Evolutionary conservation across 78 protist species (phyloP).

Genomic region (Dictyostelium purpureum): DNA sequence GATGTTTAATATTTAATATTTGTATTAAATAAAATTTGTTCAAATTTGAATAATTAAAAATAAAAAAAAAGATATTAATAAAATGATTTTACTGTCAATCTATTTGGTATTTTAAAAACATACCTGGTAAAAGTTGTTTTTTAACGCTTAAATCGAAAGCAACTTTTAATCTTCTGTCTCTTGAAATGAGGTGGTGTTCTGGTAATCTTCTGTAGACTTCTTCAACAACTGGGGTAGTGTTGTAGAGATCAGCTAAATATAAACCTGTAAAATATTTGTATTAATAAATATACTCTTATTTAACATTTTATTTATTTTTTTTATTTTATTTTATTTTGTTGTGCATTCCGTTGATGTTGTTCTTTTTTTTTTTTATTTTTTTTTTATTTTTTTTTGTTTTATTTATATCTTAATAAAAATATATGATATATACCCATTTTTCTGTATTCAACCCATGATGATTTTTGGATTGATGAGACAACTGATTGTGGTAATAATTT

Average conservation of each 20-base stretch:
- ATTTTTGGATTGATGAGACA: constrained; percentile 41
- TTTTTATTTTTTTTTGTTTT: not conserved
- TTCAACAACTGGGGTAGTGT: constrained; percentile 37
- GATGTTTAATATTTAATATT: not conserved
- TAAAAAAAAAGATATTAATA: not conserved
- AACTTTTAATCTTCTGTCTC: constrained; percentile 70
- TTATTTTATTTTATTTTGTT: not conserved
- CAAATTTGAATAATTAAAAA: not conserved
- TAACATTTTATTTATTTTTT: not conserved
- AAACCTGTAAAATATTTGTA: constrained; percentile 17
- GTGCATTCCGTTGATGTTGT: not conserved
- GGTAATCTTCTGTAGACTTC: constrained; percentile 69
- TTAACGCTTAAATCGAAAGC: constrained; percentile 62
- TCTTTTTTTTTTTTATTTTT: not conserved
- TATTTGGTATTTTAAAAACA: no score
- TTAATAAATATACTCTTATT: not conserved
- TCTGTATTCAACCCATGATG: constrained; percentile 70
- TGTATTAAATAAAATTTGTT: not conserved
- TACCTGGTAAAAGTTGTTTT: constrained; percentile 61
- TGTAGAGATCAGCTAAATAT: constrained; percentile 76
- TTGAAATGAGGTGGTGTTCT: not conserved
- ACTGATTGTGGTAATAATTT: constrained; percentile 43
- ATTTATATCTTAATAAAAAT: not conserved
- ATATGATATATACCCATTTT: constrained; percentile 38
- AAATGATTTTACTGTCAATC: not conserved